These are phyloP conservation scores for Ensete glaucum DNA, from an alignment of 176 grass and related monocot species.

Conservation along the genomic window DNA sequence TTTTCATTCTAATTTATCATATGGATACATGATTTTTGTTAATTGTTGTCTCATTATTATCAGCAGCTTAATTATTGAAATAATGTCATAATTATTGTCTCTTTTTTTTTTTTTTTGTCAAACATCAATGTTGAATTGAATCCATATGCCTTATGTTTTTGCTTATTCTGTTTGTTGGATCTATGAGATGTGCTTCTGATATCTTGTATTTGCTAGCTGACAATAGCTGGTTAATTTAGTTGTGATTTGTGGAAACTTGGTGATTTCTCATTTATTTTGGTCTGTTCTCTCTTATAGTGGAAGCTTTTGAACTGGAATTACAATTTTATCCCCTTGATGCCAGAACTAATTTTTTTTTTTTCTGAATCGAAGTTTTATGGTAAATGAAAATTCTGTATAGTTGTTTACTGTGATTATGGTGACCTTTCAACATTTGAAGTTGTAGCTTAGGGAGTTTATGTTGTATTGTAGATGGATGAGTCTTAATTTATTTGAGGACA, in stretches of 20 bases:
- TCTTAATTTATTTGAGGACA: not conserved
- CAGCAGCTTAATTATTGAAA: not conserved
- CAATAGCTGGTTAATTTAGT: not conserved
- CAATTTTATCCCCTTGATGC: too few relatives aligned
- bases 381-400: not conserved
- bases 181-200: not conserved
- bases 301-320: too few relatives aligned
- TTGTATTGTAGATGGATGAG: conserved; percentile 26
- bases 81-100: not conserved
- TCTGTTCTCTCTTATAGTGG: too few relatives aligned
- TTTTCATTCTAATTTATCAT: not conserved
- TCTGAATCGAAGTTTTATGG: not conserved
- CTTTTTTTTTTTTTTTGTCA: not conserved
- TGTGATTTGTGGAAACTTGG: too few relatives aligned
- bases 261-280: too few relatives aligned
- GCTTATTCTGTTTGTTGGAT: not conserved
- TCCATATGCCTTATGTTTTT: not conserved
- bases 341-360: too few relatives aligned
- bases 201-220: conserved; percentile 8
- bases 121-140: not conserved
- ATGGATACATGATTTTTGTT: not conserved
- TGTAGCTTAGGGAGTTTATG: conserved; percentile 10
- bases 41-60: not conserved
- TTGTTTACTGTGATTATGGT: not conserved
- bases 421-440: not conserved